Evolutionary conservation across 352 stramenopile genomes (phyloP), one percentile per base, ranked within the genome.

Genomic region (Halophytophthora polymorphica): DNA sequence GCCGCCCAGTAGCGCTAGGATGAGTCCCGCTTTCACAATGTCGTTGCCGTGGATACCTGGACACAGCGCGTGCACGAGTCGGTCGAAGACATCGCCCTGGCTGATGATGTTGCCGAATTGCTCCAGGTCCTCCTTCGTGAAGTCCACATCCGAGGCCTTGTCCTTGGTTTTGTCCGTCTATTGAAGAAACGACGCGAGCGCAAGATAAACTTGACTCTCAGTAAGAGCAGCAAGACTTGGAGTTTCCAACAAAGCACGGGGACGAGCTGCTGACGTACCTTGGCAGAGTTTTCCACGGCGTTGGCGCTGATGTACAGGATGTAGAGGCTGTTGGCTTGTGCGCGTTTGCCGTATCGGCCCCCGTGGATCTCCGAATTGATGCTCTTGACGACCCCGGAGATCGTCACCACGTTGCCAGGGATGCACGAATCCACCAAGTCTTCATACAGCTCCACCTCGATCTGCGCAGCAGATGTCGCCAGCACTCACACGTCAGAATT

Each of bases 1-100:
- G 6, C 96, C 96, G 17, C 96, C 96, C 22, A 98, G 83, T 5
- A 99, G 72, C 37, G 83, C 91, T 4, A 99, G 73, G n/a, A 98
- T 64, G 11, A 99, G 79, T 0, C 96, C 96, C 8, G 83, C 83
- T 72, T 99, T 99, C n/a, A 99, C 95, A 40, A 98, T 64, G 58
- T 99, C 94, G 61, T 99, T 97, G 36, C 97, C 95, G 69, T 97
- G 98, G 52, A 99, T 99, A 12, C 77, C 77, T 13, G 97, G 97
- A 62, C 94, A 99, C 6, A 99, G 59, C 11, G 92, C 98, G 49
- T 92, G 77, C 10, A 99, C 91, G 6, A 99, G 69, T 2, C 98
- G 80, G 59, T 97, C 91, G 47, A 99, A 98, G 1, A 96, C 74
- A 56, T 93, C 81, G 2, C 76, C 92, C 49, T 88, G 83, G 25